Percentiles rank a stretch among this genome's conserved stretches.
phyloP scores from a whole-genome alignment of 2,329 filamentous ascomycete genomes.

The Ophiobolus disseminans region DNA sequence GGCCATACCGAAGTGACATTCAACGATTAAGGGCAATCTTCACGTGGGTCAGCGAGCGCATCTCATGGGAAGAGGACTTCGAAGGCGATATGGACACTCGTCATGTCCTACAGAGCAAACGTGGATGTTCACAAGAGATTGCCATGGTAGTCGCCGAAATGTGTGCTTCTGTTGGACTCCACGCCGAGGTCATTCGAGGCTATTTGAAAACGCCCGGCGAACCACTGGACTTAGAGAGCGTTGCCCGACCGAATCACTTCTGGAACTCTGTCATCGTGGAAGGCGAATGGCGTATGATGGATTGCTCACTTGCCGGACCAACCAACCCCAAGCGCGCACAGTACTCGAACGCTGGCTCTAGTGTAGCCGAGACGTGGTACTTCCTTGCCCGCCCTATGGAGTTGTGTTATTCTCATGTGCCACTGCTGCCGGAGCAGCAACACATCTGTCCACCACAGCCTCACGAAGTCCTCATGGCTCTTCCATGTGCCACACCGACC shows the following conservation, averaged over 20 bases:
- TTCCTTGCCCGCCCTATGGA: conserved; percentile 90
- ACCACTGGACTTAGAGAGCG: conserved; percentile 71
- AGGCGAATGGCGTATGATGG: conserved; percentile 94
- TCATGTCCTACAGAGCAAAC: conserved; percentile 81
- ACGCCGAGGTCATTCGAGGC: conserved; percentile 84
- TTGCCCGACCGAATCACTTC: conserved; percentile 93
- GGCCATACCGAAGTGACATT: conserved; percentile 92
- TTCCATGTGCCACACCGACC: conserved; percentile 84
- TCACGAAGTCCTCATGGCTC: conserved; percentile 81
- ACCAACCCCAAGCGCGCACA: conserved; percentile 81
- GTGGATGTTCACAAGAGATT: conserved; percentile 88
- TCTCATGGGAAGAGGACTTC: conserved; percentile 94
- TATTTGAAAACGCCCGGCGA: conserved; percentile 93
- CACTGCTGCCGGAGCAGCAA: conserved; percentile 85
- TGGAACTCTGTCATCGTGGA: conserved; percentile 97
- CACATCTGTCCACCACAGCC: conserved; percentile 90
- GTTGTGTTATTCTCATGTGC: conserved; percentile 94
- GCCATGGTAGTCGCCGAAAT: conserved; percentile 89
- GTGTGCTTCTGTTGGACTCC: conserved; percentile 87
- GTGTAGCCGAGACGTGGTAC: conserved; percentile 85
- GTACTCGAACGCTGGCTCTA: conserved; percentile 76
- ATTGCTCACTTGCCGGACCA: conserved; percentile 88
- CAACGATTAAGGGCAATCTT: conserved; percentile 94
- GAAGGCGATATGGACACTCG: conserved; percentile 84
- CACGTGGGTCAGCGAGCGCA: conserved; percentile 94